Percentiles rank a stretch among this genome's conserved stretches.
phyloP scores from a whole-genome alignment of 164 flowering plant species.

The Vitis amurensis region DNA sequence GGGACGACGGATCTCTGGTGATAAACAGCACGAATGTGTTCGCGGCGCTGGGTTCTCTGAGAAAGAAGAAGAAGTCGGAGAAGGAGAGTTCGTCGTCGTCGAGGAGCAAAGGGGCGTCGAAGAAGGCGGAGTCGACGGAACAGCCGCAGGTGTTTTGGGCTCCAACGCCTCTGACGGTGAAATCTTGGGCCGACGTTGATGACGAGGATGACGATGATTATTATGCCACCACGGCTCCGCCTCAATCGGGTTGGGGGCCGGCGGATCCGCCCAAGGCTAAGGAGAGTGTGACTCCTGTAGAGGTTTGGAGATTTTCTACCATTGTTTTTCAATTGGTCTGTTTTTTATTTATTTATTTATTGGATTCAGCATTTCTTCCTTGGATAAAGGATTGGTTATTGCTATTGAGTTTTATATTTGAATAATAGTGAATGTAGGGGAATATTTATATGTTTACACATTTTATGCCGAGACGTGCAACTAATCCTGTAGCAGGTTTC shows the following conservation, averaged over 20 bases:
- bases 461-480: too few relatives aligned
- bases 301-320: conserved; percentile 15
- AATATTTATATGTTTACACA: too few relatives aligned
- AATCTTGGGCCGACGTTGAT: conserved; percentile 78
- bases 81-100: conserved; percentile 32
- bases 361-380: too few relatives aligned
- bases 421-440: too few relatives aligned
- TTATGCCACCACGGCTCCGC: conserved; percentile 54
- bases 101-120: conserved; percentile 35
- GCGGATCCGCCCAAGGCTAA: conserved; percentile 19
- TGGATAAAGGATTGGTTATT: too few relatives aligned
- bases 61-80: conserved; percentile 63
- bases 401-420: too few relatives aligned
- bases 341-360: too few relatives aligned
- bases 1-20: conserved; percentile 42
- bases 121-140: conserved; percentile 31
- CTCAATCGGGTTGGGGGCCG: conserved; percentile 39
- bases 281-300: conserved; percentile 23
- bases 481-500: too few relatives aligned
- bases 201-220: conserved; percentile 75
- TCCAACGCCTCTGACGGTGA: conserved; percentile 50
- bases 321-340: too few relatives aligned
- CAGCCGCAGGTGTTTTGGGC: conserved; percentile 57
- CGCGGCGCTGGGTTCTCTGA: conserved; percentile 55
- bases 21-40: conserved; percentile 55